Base-by-base conservation (phyloP, 2,329 filamentous ascomycete genomes). In the Alternaria gaisen region DNA sequence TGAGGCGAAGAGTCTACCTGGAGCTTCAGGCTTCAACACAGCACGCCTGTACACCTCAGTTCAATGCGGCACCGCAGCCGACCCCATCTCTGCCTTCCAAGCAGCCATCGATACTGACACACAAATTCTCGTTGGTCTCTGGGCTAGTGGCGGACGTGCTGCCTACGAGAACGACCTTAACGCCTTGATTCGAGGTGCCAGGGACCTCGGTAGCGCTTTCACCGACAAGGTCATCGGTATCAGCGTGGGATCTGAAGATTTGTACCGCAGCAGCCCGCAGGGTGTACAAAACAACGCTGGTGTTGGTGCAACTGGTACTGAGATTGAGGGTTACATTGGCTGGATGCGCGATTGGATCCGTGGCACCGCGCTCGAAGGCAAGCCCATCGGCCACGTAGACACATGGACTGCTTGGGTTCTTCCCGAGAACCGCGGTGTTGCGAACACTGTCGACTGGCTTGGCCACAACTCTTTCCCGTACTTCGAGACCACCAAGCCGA, bases 401-500 rank as follows among this genome's bases (percentile, higher is more conserved):
- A 96, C 93, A 51, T 97, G 92, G 92, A 92, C 90, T 7, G 77
- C 76, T 0, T 80, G 72, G 85, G 87, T 88, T 72, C 91, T 95
- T 77, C 78, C 81, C 42, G 87, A 89, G 74, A 95, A 94, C 84
- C 78, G 81, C 50, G 87, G 84, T 36, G 88, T 96, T 59, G 87
- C 91, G 58, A 83, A 88, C 22, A 86, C 85, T 38, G 82, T 84
- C 63, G 92, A 96, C 82, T 97, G 88, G 85, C 80, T 97, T 61
- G 93, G 93, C 63, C 87, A 94, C 76, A 92, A 97, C 76, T 90
- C 88, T 14, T 96, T 94, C 79, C 86, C 91, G n/a, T 97, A 93
- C 84, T 97, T 89, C 81, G 88, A 97, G 81, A 85, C 84, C 72
- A 90, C 87, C 5, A 71, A 66, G 28, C 65, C 66, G 2, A 78